phyloP scores from a whole-genome alignment of 2,329 filamentous ascomycete genomes.

The Nannizziopsis barbatae region DNA sequence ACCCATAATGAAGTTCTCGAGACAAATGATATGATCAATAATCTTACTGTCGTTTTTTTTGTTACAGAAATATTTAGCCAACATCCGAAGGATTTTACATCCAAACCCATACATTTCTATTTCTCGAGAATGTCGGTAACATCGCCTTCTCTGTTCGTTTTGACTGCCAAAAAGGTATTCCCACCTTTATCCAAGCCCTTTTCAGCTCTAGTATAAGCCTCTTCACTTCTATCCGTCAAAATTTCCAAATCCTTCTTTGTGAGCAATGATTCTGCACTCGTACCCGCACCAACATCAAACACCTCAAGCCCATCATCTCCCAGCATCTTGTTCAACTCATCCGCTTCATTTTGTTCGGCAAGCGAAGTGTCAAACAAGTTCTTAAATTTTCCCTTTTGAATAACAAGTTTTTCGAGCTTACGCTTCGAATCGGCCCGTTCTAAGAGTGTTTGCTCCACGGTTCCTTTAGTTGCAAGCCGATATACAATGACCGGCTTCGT shows the following conservation, averaged over 20 bases:
- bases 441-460: constrained; percentile 78
- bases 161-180: constrained; percentile 59
- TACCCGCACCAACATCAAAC: constrained; percentile 43
- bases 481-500: constrained; percentile 86
- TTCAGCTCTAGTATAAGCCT: constrained; percentile 61
- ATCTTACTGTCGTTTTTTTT: background rate
- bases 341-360: constrained; percentile 36
- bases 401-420: constrained; percentile 84
- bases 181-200: constrained; percentile 55
- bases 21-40: no score
- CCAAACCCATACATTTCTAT: background rate
- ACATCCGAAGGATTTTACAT: background rate
- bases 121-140: constrained; percentile 14
- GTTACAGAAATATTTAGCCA: background rate
- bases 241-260: constrained; percentile 65
- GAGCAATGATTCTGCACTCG: constrained; percentile 54
- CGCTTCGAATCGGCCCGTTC: constrained; percentile 85
- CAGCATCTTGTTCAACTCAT: constrained; percentile 52
- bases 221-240: constrained; percentile 62
- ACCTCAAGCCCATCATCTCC: constrained; percentile 62
- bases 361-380: constrained; percentile 51
- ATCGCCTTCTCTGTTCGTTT: constrained; percentile 52
- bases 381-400: constrained; percentile 79
- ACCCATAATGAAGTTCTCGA: no score
- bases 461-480: constrained; percentile 82